Percentiles rank a stretch among this genome's conserved stretches.
These are phyloP conservation scores for Nicotiana obtusifolia DNA, from an alignment of 257 asterid genomes.

Conservation along the genomic window DNA sequence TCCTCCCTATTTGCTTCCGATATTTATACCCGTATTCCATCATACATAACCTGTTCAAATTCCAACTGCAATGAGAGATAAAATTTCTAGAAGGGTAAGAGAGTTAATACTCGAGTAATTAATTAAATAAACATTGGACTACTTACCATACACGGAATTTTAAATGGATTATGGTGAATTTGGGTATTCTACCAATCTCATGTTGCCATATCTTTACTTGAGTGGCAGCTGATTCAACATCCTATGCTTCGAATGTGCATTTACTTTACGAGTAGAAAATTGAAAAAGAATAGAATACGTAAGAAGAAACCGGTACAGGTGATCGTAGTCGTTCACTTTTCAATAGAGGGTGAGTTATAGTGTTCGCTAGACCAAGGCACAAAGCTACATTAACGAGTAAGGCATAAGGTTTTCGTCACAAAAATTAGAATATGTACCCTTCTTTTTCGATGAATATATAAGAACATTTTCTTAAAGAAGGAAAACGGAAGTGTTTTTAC, in stretches of 20 bases:
- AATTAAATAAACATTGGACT: neutral
- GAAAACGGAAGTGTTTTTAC: neutral
- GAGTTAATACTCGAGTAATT: neutral
- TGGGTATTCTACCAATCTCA: constrained; percentile 6
- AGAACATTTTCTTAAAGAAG: neutral
- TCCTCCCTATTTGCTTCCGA: too few species aligned
- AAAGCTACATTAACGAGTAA: too few species aligned
- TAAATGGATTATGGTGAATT: neutral
- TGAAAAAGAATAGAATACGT: neutral
- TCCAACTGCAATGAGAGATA: neutral
- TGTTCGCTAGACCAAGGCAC: too few species aligned
- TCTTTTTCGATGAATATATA: too few species aligned
- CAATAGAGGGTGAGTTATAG: neutral
- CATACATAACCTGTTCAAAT: neutral
- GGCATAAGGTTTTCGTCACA: too few species aligned
- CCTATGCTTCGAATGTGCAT: neutral
- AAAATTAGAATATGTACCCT: too few species aligned
- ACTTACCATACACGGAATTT: neutral
- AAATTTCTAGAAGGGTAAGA: neutral
- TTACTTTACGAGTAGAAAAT: neutral
- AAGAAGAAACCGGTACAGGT: neutral
- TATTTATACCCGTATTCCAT: too few species aligned
- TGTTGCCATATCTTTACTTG: constrained; percentile 2
- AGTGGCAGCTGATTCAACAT: constrained; percentile 10
- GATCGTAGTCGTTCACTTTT: neutral